These are phyloP conservation scores for Claviceps sorghi DNA, from an alignment of 2,329 filamentous ascomycete genomes.

Conservation along the genomic window DNA sequence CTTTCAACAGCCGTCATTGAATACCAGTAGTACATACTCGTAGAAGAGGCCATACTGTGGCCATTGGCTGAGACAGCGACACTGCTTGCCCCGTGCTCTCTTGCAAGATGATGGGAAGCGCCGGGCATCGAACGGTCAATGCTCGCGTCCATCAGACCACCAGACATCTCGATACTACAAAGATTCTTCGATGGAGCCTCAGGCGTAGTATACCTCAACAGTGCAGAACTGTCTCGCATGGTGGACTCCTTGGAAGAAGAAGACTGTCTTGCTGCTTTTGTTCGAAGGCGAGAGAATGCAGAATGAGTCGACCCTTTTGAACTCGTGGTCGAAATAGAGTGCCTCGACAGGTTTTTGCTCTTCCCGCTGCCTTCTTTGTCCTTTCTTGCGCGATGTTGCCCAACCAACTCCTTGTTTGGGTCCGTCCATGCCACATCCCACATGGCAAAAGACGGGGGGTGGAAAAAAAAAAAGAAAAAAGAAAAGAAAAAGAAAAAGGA, in stretches of 20 bases:
- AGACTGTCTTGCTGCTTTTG: slow-evolving; percentile 8
- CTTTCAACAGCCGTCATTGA: not conserved
- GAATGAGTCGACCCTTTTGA: slow-evolving; percentile 3
- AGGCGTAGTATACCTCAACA: not conserved
- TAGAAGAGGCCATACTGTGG: not conserved
- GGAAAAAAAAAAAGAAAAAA: not conserved
- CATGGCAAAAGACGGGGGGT: slow-evolving; percentile 23
- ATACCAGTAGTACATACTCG: not conserved
- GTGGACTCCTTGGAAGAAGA: slow-evolving; percentile 3
- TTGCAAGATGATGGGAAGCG: not conserved
- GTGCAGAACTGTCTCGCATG: not conserved
- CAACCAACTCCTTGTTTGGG: slow-evolving; percentile 35
- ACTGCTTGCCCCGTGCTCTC: not conserved
- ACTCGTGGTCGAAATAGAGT: slow-evolving; percentile 6
- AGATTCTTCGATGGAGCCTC: not conserved
- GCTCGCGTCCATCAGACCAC: not conserved
- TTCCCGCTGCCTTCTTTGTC: slow-evolving; percentile 15
- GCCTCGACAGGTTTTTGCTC: slow-evolving; percentile 2
- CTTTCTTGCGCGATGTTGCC: slow-evolving; percentile 37
- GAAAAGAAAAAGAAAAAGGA: slow-evolving; percentile 2
- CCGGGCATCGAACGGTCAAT: not conserved
- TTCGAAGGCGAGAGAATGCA: slow-evolving; percentile 16
- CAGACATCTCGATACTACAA: slow-evolving; percentile 3
- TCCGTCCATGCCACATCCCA: slow-evolving; percentile 47
- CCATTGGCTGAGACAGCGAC: not conserved